Evolutionary conservation across 108 stramenopile genomes (phyloP).

Genomic region (Nannochloropsis gaditana): DNA sequence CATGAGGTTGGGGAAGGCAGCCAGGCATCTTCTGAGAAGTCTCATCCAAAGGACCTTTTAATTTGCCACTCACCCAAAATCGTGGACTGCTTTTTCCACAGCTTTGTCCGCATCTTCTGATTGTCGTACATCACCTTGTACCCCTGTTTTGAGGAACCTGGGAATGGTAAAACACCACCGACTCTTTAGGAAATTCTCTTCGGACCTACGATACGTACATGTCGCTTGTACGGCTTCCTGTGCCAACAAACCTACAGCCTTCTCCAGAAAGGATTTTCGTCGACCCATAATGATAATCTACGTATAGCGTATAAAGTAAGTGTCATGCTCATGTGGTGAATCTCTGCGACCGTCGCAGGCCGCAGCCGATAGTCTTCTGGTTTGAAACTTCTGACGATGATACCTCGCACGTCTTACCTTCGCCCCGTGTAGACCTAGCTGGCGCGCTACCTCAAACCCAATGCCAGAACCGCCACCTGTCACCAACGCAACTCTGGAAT

Average conservation of each 20-base stretch:
- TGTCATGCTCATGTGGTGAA: too few relatives aligned
- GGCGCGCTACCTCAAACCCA: slow-evolving; percentile 40
- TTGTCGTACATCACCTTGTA: slow-evolving; percentile 65
- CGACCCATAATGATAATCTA: slow-evolving; percentile 10
- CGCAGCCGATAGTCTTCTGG: too few relatives aligned
- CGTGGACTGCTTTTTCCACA: slow-evolving; percentile 55
- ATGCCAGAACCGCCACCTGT: slow-evolving; percentile 52
- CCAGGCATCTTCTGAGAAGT: too few relatives aligned
- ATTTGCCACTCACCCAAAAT: slow-evolving; percentile 62
- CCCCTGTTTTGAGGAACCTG: neutral
- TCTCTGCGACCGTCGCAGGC: too few relatives aligned
- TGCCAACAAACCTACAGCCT: neutral
- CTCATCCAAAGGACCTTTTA: neutral
- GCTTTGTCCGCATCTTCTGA: slow-evolving; percentile 58
- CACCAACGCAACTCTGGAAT: slow-evolving; percentile 38
- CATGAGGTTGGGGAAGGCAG: too few relatives aligned
- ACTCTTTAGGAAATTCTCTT: too few relatives aligned
- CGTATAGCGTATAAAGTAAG: too few relatives aligned
- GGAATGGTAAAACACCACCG: too few relatives aligned
- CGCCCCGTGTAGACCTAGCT: slow-evolving; percentile 31
- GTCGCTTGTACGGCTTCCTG: neutral
- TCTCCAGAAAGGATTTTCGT: neutral
- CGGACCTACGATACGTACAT: neutral
- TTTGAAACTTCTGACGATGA: too few relatives aligned
- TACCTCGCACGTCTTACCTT: neutral